Evolutionary conservation across 1,139 yeast genomes (phyloP), one percentile per base, ranked within the genome.

Genomic region (Chernovozyma aurita): DNA sequence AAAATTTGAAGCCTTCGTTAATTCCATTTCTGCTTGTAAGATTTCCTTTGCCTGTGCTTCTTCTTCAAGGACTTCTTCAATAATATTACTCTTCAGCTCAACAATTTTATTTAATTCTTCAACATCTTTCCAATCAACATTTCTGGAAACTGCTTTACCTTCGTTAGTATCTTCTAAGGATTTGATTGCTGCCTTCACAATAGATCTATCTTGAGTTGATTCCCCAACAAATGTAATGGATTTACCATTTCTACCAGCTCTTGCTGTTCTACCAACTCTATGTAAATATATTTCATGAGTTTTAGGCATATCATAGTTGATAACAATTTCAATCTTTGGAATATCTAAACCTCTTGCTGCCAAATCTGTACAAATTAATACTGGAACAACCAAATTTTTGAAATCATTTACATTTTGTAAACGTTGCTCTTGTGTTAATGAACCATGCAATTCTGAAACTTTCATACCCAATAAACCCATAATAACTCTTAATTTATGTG

Each of bases 271-370:
- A 64, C 98, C 98, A 44, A 94, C 97, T 70, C 99, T 83, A 64
- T 92, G 98, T 56, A 92, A 70, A 59, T 92, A 94, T 29, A 88
- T 76, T 48, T 92, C 98, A 53, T 85, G 81, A 18, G 85, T 71
- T 57, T 87, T 86, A 36, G 98, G 98, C 95, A 94, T 87, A 55
- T 94, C 98, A 59, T 74, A 94, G 61, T 92, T 92, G 53, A 92
- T 75, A 37, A 92, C 98, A 42, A 84, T 80, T 58, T 88, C 97
- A 58, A 92, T 88, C 64, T 90, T 90, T 43, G 97, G 97, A 55
- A 92, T 92, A 84, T 92, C 99, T 57, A 92, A 76, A 73, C 99
- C 99, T 77, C 99, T 86, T 21, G 98, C 92, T 0, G 98, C 98
- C 59, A 92, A 76, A 73, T 94, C 99, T 1, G 99, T 94, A 79